Evolutionary conservation across 2,329 filamentous ascomycete species (phyloP).

Genomic region (Penicillium sp.): DNA sequence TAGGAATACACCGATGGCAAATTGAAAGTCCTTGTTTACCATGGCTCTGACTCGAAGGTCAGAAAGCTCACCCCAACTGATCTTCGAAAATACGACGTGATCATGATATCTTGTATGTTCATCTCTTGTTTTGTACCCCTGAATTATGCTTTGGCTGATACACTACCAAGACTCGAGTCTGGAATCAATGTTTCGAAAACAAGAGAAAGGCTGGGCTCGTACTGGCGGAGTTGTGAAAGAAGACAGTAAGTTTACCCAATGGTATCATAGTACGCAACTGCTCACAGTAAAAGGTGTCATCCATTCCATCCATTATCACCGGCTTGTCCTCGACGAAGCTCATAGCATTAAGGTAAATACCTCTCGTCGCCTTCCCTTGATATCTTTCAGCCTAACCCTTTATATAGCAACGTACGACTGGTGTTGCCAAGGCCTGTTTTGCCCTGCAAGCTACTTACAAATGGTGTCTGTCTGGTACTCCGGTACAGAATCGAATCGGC

Average conservation of each 20-base stretch:
- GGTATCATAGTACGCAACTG: neutral
- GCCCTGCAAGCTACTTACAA: conserved; percentile 84
- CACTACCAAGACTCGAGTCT: conserved; percentile 57
- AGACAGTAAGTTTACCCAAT: conserved; percentile 47
- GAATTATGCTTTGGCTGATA: conserved; percentile 5
- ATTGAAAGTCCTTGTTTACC: conserved; percentile 86
- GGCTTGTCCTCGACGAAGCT: conserved; percentile 90
- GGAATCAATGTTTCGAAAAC: conserved; percentile 88
- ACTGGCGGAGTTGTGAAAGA: conserved; percentile 80
- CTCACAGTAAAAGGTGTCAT: conserved; percentile 60
- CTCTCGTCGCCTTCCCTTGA: neutral
- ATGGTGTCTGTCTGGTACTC: conserved; percentile 94
- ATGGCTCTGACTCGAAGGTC: conserved; percentile 80
- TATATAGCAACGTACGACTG: conserved; percentile 66
- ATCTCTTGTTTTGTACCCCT: neutral
- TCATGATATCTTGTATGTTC: conserved; percentile 90
- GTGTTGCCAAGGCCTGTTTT: conserved; percentile 93
- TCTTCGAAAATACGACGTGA: conserved; percentile 81
- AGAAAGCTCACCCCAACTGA: conserved; percentile 75
- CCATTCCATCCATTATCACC: conserved; percentile 83
- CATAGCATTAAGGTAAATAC: conserved; percentile 80
- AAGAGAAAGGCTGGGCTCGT: conserved; percentile 85
- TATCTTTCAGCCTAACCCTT: neutral
- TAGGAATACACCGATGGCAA: conserved; percentile 76
- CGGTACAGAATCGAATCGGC: conserved; percentile 93